Percentiles rank a stretch among this genome's conserved stretches.
These are phyloP conservation scores for Mycena maculata DNA, from an alignment of 768 basidiomycete genomes.

Conservation along the genomic window DNA sequence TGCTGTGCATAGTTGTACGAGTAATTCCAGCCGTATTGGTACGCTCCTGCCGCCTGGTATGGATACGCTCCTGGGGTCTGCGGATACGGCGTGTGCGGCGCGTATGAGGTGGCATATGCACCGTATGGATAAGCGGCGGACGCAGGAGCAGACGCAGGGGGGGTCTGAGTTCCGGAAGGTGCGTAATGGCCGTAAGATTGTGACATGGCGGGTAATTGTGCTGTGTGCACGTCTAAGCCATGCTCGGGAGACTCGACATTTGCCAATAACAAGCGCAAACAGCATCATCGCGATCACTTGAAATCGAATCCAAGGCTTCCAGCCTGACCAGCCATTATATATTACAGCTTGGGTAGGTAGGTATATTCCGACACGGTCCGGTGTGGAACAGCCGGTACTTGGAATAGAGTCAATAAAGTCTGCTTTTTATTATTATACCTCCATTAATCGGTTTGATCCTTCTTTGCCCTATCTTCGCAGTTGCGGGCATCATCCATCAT, in stretches of 20 bases:
- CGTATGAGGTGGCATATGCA: slow-evolving; percentile 17
- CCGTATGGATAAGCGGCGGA: slow-evolving; percentile 17
- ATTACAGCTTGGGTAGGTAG: too few relatives aligned
- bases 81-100: slow-evolving; percentile 19
- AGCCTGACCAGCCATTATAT: too few relatives aligned
- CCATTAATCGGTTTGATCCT: slow-evolving; percentile 11
- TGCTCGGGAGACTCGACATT: not conserved
- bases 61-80: slow-evolving; percentile 26
- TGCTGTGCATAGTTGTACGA: slow-evolving; percentile 16
- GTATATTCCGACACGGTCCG: too few relatives aligned
- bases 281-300: too few relatives aligned
- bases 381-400: too few relatives aligned
- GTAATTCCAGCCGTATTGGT: slow-evolving; percentile 29
- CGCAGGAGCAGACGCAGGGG: slow-evolving; percentile 17
- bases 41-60: slow-evolving; percentile 17
- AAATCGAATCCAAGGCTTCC: too few relatives aligned
- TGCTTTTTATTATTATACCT: too few relatives aligned
- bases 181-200: slow-evolving; percentile 24
- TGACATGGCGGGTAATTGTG: slow-evolving; percentile 4
- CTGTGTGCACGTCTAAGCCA: slow-evolving; percentile 5
- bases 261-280: too few relatives aligned
- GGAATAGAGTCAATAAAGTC: too few relatives aligned
- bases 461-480: not conserved
- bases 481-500: slow-evolving; percentile 5
- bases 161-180: slow-evolving; percentile 23